These are phyloP conservation scores for Cutaneotrichosporon dermatis DNA, from an alignment of 1,284 basidiomycete genomes.

Conservation along the genomic window DNA sequence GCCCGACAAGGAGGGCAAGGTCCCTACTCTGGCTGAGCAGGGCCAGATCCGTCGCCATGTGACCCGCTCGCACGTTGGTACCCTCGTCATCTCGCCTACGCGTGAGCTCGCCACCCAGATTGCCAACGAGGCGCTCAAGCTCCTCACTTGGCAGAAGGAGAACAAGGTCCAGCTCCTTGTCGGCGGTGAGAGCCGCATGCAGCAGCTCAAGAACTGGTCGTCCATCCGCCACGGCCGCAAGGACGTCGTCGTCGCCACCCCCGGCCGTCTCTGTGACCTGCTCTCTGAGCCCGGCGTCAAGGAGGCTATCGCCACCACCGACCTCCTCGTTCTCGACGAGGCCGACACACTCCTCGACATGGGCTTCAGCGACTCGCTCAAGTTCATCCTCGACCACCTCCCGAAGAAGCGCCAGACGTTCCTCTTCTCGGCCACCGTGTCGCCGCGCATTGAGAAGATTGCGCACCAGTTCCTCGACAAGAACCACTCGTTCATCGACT, in stretches of 20 bases:
- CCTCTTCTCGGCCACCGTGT: slow-evolving; percentile 84
- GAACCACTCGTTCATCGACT: slow-evolving; percentile 61
- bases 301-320: slow-evolving; percentile 56
- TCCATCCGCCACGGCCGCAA: slow-evolving; percentile 62
- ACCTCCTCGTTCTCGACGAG: slow-evolving; percentile 82
- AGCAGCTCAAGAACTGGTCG: slow-evolving; percentile 56
- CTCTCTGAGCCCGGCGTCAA: slow-evolving; percentile 61
- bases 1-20: slow-evolving; percentile 23
- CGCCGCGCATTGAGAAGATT: slow-evolving; percentile 51
- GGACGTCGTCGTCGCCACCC: slow-evolving; percentile 90
- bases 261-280: slow-evolving; percentile 81
- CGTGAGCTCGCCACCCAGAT: slow-evolving; percentile 93
- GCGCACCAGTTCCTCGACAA: slow-evolving; percentile 57
- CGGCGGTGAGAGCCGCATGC: slow-evolving; percentile 64
- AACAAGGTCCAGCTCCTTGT: slow-evolving; percentile 73
- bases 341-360: slow-evolving; percentile 93
- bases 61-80: slow-evolving; percentile 59
- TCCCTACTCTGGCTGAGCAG: slow-evolving; percentile 12
- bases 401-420: slow-evolving; percentile 79
- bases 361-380: slow-evolving; percentile 89
- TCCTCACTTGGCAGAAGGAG: slow-evolving; percentile 61
- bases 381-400: slow-evolving; percentile 67
- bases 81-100: slow-evolving; percentile 86
- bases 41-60: slow-evolving; percentile 39
- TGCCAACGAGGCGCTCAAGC: slow-evolving; percentile 72